phyloP scores from a whole-genome alignment of 192 early-diverging fungal species.

The Dissophora globulifera region DNA sequence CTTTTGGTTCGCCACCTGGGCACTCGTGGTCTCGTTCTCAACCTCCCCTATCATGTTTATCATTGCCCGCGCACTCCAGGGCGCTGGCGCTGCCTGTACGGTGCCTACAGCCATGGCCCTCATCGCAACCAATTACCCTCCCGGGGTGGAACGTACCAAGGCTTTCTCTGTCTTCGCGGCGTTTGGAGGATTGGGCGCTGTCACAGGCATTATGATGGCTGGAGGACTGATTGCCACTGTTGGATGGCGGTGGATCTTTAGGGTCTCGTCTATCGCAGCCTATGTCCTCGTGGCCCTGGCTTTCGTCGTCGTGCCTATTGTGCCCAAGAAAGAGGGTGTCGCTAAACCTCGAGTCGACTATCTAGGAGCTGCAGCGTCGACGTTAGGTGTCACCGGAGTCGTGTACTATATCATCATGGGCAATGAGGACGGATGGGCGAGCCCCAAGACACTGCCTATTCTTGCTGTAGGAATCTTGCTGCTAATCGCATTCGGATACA shows the following conservation, averaged over 20 bases:
- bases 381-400: conserved; percentile 34
- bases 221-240: conserved; percentile 44
- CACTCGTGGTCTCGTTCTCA: conserved; percentile 41
- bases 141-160: conserved; percentile 24
- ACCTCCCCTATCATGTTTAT: conserved; percentile 41
- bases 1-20: conserved; percentile 38
- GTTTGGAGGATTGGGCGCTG: conserved; percentile 39
- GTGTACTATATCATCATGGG: conserved; percentile 49
- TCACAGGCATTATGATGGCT: conserved; percentile 42
- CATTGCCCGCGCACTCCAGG: conserved; percentile 47
- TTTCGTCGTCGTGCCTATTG: conserved; percentile 24
- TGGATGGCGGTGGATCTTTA: conserved; percentile 55
- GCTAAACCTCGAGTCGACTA: conserved; percentile 47
- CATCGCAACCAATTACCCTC: conserved; percentile 40
- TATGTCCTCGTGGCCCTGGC: conserved; percentile 21
- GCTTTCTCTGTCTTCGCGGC: conserved; percentile 45
- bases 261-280: conserved; percentile 37
- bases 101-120: conserved; percentile 47
- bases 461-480: conserved; percentile 28
- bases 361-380: conserved; percentile 31
- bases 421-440: conserved; percentile 47
- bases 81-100: conserved; percentile 38
- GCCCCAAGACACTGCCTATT: conserved; percentile 37
- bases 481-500: conserved; percentile 40
- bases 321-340: conserved; percentile 17